Evolutionary conservation across 208 protist genomes (phyloP), one percentile per base, ranked within the genome.

Genomic region (Polymyxa betae): DNA sequence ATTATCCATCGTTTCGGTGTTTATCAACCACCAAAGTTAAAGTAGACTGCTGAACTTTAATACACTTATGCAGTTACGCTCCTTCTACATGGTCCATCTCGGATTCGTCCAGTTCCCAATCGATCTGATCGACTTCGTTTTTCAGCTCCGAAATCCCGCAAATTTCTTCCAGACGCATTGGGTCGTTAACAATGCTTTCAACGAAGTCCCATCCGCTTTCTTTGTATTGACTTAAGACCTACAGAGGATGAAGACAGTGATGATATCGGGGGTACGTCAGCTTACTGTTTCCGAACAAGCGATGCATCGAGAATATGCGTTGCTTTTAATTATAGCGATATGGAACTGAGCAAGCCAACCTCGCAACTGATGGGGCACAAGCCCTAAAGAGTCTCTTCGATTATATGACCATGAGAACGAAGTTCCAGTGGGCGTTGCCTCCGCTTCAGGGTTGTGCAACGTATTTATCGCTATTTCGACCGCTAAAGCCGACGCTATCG

Each of bases 381-480:
- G 0, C 96, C 96, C 20, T 93, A 77, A 0, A 89, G 82, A 0
- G 35, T 49, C 32, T 91, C 52, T 35, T 0, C 24, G 43, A 0
- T 0, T 29, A 60, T 24, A 5, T 24, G 49, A 29, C 0, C 46
- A 54, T 32, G 77, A 46, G 1, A 40, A 5, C 0, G 24, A 38
- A 92, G 90, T n/a, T 64, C 54, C 1, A 66, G 44, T 0, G 68
- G 77, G 32, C 45, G 54, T 0, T 29, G 91, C 89, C 24, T 60
- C 24, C 49, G 49, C 66, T 24, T 93, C 77, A 0, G 95, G 95
- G 91, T 98, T 97, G 89, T 99, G 97, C 38, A 98, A 93, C 0
- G 98, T 20, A 46, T 96, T 91, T 0, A 98, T 96, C 20, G 98
- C 68, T 35, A 99, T 77, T 92, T 99, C 98, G 12, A 98, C 96